Evolutionary conservation across 306 rosid species (phyloP).

Genomic region (Astragalus membranaceus): DNA sequence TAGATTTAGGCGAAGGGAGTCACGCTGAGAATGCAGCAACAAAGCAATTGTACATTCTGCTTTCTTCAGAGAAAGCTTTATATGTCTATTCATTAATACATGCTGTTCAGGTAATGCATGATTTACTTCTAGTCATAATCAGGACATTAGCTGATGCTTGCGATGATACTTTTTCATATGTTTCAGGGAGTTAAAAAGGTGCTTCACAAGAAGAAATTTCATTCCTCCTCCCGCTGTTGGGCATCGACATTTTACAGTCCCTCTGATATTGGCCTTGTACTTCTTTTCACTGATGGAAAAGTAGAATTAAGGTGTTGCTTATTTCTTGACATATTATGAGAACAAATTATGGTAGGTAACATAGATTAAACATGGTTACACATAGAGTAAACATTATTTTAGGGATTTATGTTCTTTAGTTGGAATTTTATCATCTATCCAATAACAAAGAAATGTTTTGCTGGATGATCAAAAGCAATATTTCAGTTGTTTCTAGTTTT

Average conservation of each 20-base stretch:
- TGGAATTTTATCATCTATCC: too few species aligned
- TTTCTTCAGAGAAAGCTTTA: constrained; percentile 83
- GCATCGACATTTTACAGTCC: constrained; percentile 61
- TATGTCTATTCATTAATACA: constrained; percentile 71
- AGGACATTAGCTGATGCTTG: not conserved
- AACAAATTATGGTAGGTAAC: not conserved
- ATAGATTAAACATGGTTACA: not conserved
- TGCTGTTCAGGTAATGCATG: constrained; percentile 60
- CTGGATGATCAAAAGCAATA: constrained; percentile 1
- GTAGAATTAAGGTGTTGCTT: constrained; percentile 65
- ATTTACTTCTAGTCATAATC: not conserved
- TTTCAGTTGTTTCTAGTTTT: not conserved
- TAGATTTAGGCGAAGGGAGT: constrained; percentile 34
- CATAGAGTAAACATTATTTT: too few species aligned
- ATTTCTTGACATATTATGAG: not conserved
- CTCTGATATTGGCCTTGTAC: constrained; percentile 53
- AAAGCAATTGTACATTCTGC: constrained; percentile 49
- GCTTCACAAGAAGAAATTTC: constrained; percentile 74
- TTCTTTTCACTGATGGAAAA: constrained; percentile 64
- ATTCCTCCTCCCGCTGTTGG: constrained; percentile 77
- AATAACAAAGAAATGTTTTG: not conserved
- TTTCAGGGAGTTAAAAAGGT: constrained; percentile 88
- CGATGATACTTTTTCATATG: not conserved
- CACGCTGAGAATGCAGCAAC: constrained; percentile 34
- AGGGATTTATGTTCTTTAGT: too few species aligned